Base-by-base conservation (phyloP, 345 rosid species). In the Arabidopsis arenosa region DNA sequence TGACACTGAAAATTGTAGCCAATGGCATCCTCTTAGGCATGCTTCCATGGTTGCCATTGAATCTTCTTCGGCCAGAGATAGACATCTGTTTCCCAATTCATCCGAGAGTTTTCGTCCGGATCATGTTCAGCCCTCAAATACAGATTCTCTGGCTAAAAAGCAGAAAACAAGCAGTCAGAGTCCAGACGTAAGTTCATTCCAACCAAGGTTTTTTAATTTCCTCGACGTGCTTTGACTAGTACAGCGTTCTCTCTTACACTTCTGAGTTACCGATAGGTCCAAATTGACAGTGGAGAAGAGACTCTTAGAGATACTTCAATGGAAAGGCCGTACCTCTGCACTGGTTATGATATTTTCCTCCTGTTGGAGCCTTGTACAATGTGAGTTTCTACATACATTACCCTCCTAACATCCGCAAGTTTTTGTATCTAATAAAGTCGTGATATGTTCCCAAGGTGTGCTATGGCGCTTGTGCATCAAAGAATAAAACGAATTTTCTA, bases 381-480 rank as follows among this genome's bases (percentile, higher is more conserved):
- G 98, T 94, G 82, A 87, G 96, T 76, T 80, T 65, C 30, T 44
- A 2, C 61, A 30, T 56, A n/a, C 59, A 11, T 45, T 7, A 15
- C 52, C 18, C 41, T 41, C 66, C 1, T 37, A 47, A 32, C 40
- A 55, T 15, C 54, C 1, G 1, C 57, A 39, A 32, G 39, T 61
- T n/a, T 33, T 33, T 35, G 32, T 6, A 47, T 53, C 55, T 23
- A 15, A 58, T 61, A 45, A 47, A 44, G 14, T 62, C n/a, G 1
- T 44, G 55, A 65, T 59, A 68, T 69, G 37, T 58, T 49, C 45
- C 3, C 71, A 48, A 77, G 80, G 97, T 90, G 98, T 75, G 97
- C 98, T 12, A 94, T 92, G 98, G 97, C 96, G 12, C 90, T 92
- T 32, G 90, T 92, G 65, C 97, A 90, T 81, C 93, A 93, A 66